Base-by-base conservation (phyloP, 106 monocot genomes). In the Dioscorea dumetorum region DNA sequence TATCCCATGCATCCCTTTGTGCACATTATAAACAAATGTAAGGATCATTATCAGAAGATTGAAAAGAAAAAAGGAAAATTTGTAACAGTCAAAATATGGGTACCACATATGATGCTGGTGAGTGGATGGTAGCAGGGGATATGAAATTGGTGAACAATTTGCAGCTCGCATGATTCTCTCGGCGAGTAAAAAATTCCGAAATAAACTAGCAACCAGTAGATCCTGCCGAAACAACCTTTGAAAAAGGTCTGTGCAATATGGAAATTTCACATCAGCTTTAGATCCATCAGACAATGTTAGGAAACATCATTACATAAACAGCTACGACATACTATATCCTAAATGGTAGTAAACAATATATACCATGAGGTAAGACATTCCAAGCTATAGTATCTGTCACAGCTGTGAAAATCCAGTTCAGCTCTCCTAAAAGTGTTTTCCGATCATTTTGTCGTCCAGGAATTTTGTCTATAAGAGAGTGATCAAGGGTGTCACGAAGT, bases 41-140 rank as follows among this genome's bases (percentile, higher is more conserved):
- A 66, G n/a, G 18, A 16, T 54, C 18, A 63, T 33, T 33, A 8
- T 17, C 24, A 33, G 28, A 28, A 28, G 28, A 28, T 28, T 28
- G 28, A 28, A 28, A 28, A 28, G 28, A 28, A 28, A 28, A 28
- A 28, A 3, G 28, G 28, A 28, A 28, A 28, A 28, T 28, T 28
- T 1, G 28, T 28, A 28, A 28, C 28, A 28, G 28, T 28, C 28
- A 28, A 28, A 3, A 50, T 34, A 22, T 50, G 49, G 18, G 32
- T 80, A 97, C 95, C 95, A 97, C 95, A 97, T 97, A 78, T 97
- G 95, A 79, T 97, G 95, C 61, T 91, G 95, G 74, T 97, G 95
- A 65, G 95, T 97, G 28, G 86, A 82, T 24, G 95, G 95, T 11
- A 97, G 76, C 15, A 60, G 12, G 7, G 95, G 95, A 76, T 80